A percentile compares a stretch with the other conserved stretches of the same genome.
phyloP scores from a whole-genome alignment of 805 yeast species.

The Sugiyamaella mastotermitis region DNA sequence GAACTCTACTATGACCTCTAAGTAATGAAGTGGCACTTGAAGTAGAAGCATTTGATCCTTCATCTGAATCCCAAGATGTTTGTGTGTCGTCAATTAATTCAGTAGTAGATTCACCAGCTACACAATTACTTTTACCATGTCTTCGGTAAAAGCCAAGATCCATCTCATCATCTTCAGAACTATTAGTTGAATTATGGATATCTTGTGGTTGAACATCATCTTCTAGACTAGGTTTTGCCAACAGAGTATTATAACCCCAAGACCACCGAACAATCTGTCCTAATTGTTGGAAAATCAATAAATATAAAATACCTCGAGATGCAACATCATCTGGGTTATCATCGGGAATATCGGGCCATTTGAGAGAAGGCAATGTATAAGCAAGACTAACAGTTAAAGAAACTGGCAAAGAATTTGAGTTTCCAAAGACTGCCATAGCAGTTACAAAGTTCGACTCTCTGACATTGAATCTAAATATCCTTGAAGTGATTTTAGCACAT shows the following conservation, averaged over 20 bases:
- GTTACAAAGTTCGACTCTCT: slow-evolving; percentile 87
- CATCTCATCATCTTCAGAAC: not conserved
- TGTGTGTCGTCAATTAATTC: not conserved
- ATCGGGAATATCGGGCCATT: slow-evolving; percentile 50
- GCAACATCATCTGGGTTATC: slow-evolving; percentile 55
- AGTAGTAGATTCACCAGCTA: not conserved
- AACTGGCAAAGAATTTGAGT: slow-evolving; percentile 91
- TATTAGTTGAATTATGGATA: no score
- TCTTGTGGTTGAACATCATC: slow-evolving; percentile 1
- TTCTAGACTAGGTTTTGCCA: slow-evolving; percentile 34
- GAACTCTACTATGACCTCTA: no score
- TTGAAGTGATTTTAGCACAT: slow-evolving; percentile 54
- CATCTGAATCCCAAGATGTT: no score
- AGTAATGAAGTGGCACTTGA: not conserved
- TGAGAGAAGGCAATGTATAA: slow-evolving; percentile 49
- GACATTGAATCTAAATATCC: slow-evolving; percentile 50
- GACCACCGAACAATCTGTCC: slow-evolving; percentile 66
- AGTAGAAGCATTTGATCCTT: not conserved
- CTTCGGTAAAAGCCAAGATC: not conserved
- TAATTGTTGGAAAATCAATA: slow-evolving; percentile 58
- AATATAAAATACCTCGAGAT: slow-evolving; percentile 54
- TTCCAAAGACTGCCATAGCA: slow-evolving; percentile 96
- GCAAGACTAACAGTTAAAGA: slow-evolving; percentile 72
- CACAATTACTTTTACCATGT: not conserved
- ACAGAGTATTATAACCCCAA: slow-evolving; percentile 61